These are phyloP conservation scores for Podospora pseudopauciseta DNA, from an alignment of 495 filamentous ascomycete genomes.

Conservation along the genomic window DNA sequence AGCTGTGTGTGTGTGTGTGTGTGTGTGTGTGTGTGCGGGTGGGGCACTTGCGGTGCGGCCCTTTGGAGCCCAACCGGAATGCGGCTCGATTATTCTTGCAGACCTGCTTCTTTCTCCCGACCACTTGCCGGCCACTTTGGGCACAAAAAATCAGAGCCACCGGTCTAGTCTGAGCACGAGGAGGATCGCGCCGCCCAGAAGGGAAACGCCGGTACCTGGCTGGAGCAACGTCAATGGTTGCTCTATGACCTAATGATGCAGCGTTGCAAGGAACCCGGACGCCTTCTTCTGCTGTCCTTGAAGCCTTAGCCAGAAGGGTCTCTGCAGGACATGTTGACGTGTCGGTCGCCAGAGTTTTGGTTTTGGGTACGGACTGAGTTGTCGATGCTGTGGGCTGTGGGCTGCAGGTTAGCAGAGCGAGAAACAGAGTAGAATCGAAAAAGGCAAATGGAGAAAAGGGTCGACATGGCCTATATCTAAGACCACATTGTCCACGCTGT, in stretches of 20 bases:
- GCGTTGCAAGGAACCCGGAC: constrained; percentile 20
- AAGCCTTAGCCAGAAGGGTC: constrained; percentile 16
- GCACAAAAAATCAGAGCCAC: constrained; percentile 25
- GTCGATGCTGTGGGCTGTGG: constrained; percentile 13
- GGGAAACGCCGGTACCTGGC: constrained; percentile 15
- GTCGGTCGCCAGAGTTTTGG: constrained; percentile 17
- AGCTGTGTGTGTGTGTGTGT: constrained; percentile 1
- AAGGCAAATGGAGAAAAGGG: constrained; percentile 13
- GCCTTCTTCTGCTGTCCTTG: constrained; percentile 1
- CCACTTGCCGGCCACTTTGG: constrained; percentile 17
- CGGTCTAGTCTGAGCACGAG: constrained; percentile 15
- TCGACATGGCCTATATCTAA: constrained; percentile 18
- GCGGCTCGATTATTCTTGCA: constrained; percentile 16
- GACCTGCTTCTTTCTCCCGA: constrained; percentile 10
- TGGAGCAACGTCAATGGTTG: constrained; percentile 6
- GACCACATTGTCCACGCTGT: constrained; percentile 18
- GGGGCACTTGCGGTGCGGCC: constrained; percentile 25
- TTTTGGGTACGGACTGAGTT: constrained; percentile 15
- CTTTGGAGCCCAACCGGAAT: constrained; percentile 33
- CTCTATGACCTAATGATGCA: constrained; percentile 19
- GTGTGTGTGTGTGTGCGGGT: background rate
- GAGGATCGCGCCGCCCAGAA: constrained; percentile 5
- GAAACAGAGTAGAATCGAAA: constrained; percentile 6
- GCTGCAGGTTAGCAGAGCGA: constrained; percentile 13
- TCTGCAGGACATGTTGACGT: constrained; percentile 26